A percentile compares a stretch with the other conserved stretches of the same genome.
Conservation (phyloP, 2,329 filamentous ascomycete genomes). For the Penicillium glabrum region DNA sequence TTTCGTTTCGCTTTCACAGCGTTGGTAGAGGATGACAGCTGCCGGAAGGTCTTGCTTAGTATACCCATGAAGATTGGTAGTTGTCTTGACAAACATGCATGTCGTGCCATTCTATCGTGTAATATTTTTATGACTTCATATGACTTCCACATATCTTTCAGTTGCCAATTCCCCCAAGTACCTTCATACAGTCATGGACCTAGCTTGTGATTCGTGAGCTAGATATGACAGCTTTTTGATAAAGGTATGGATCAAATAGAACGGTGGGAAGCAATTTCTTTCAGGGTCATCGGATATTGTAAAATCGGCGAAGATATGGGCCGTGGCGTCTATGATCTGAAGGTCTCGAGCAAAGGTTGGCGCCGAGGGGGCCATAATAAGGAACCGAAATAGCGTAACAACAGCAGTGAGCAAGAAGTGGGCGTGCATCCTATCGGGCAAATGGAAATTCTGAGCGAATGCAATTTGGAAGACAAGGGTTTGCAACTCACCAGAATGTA, state of each 20-base stretch:
- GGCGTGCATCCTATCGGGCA: slow-evolving; percentile 20
- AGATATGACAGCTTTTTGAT: slow-evolving; percentile 18
- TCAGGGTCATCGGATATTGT: slow-evolving; percentile 6
- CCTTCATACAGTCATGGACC: background rate
- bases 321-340: slow-evolving; percentile 16
- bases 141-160: too few species aligned
- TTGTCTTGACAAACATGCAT: too few species aligned
- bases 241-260: slow-evolving; percentile 20
- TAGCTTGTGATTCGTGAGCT: slow-evolving; percentile 8
- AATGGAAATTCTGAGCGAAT: background rate
- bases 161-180: too few species aligned
- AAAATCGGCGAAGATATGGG: slow-evolving; percentile 12
- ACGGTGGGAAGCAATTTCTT: slow-evolving; percentile 18
- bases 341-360: slow-evolving; percentile 15
- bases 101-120: too few species aligned
- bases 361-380: slow-evolving; percentile 16
- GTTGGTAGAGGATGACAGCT: too few species aligned
- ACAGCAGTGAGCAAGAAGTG: slow-evolving; percentile 23
- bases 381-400: slow-evolving; percentile 21
- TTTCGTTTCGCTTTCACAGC: too few species aligned
- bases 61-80: too few species aligned
- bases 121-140: too few species aligned
- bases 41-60: too few species aligned
- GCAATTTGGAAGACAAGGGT: too few species aligned
- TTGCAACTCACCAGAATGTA: slow-evolving; percentile 22